A percentile compares a stretch with the other conserved stretches of the same genome.
Conservation (phyloP, 768 basidiomycete species). For the Strobilomyces confusus region DNA sequence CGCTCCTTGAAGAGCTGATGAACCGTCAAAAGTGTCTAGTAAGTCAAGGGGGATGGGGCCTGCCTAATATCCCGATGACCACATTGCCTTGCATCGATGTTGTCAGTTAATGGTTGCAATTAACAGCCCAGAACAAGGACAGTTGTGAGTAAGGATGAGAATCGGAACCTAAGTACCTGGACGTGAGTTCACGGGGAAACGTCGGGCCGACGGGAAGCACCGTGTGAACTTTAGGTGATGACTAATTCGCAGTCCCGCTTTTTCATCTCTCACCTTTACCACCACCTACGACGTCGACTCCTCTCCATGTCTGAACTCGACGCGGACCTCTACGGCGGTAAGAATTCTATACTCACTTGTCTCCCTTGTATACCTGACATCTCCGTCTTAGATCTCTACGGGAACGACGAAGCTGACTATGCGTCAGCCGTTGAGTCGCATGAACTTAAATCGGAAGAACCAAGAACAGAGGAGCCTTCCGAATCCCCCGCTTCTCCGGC, state of each 20-base stretch:
- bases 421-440: slow-evolving; percentile 41
- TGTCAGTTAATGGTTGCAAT: neutral
- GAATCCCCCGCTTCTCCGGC: slow-evolving; percentile 19
- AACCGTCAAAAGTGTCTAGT: neutral
- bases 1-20: slow-evolving; percentile 84
- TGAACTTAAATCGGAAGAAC: slow-evolving; percentile 30
- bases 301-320: slow-evolving; percentile 72
- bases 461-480: slow-evolving; percentile 26
- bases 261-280: slow-evolving; percentile 35
- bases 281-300: slow-evolving; percentile 21
- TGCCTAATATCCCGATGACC: slow-evolving; percentile 54
- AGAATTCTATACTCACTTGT: slow-evolving; percentile 11
- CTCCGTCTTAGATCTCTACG: slow-evolving; percentile 57
- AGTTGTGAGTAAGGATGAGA: neutral
- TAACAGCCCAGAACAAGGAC: neutral
- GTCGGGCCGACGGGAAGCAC: slow-evolving; percentile 16
- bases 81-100: slow-evolving; percentile 13
- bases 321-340: slow-evolving; percentile 88
- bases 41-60: slow-evolving; percentile 8
- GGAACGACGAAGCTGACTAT: slow-evolving; percentile 57
- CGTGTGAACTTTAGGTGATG: slow-evolving; percentile 26
- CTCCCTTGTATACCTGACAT: neutral
- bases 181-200: neutral
- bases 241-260: slow-evolving; percentile 25
- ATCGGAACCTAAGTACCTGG: neutral